A percentile compares a stretch with the other conserved stretches of the same genome.
Conservation (phyloP, 352 stramenopile species). For the Phytophthora citrophthora region DNA sequence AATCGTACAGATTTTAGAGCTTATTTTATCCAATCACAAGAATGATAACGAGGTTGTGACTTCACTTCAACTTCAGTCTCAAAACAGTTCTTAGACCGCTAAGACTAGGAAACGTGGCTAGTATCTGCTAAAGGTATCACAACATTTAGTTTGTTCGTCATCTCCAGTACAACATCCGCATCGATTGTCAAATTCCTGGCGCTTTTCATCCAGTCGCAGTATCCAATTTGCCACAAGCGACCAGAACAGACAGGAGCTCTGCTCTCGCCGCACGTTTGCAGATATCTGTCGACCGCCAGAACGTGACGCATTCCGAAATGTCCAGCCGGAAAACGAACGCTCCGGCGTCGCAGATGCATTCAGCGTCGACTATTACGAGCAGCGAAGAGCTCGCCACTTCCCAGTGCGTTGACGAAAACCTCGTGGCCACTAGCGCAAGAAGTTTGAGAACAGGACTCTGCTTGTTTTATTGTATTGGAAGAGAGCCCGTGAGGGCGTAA, state of each 20-base stretch:
- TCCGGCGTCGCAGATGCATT: background rate
- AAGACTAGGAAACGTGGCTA: too few species aligned
- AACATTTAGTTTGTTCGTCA: slow-evolving; percentile 4
- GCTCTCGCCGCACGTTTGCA: slow-evolving; percentile 2
- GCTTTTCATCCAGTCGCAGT: background rate
- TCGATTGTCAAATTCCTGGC: slow-evolving; percentile 1
- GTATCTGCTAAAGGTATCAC: too few species aligned
- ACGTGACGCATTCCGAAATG: too few species aligned
- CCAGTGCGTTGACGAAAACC: slow-evolving; percentile 13
- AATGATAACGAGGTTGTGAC: slow-evolving; percentile 4
- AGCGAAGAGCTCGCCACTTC: slow-evolving; percentile 7
- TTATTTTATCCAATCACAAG: slow-evolving; percentile 4
- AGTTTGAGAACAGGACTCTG: too few species aligned
- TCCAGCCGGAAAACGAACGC: too few species aligned
- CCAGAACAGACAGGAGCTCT: slow-evolving; percentile 1
- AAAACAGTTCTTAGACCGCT: too few species aligned
- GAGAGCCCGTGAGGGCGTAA: background rate
- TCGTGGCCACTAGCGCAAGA: too few species aligned
- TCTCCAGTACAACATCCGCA: background rate
- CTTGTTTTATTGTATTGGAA: background rate
- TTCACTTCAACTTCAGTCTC: slow-evolving; percentile 18
- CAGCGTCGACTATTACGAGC: background rate
- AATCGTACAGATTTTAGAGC: background rate
- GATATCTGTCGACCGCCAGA: background rate
- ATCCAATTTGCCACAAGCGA: background rate